phyloP scores from a whole-genome alignment of 805 yeast species.

The Cyberlindnera petersonii region DNA sequence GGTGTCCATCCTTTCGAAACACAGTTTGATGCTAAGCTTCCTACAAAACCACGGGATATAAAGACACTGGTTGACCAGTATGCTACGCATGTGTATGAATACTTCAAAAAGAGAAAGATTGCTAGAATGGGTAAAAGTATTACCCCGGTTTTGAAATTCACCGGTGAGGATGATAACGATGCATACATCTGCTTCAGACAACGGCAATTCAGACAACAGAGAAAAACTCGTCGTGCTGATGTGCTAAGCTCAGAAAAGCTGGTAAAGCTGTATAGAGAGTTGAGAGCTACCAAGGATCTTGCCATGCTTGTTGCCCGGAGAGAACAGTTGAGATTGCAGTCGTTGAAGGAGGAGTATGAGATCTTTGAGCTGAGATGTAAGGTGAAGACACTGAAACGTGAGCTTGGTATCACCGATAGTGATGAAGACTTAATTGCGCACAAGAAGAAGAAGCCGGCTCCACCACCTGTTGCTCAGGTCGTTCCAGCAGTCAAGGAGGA shows the following conservation, averaged over 20 bases:
- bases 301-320: slow-evolving; percentile 69
- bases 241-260: slow-evolving; percentile 83
- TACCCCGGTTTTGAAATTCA: slow-evolving; percentile 70
- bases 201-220: slow-evolving; percentile 90
- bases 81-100: slow-evolving; percentile 68
- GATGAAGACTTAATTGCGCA: slow-evolving; percentile 80
- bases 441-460: slow-evolving; percentile 53
- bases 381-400: slow-evolving; percentile 71
- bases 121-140: slow-evolving; percentile 65
- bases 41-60: slow-evolving; percentile 41
- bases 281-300: slow-evolving; percentile 70
- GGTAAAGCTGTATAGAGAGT: slow-evolving; percentile 66
- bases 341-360: slow-evolving; percentile 56
- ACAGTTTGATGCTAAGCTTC: slow-evolving; percentile 43
- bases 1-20: slow-evolving; percentile 55
- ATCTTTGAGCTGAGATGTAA: slow-evolving; percentile 71
- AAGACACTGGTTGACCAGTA: slow-evolving; percentile 47
- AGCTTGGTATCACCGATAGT: slow-evolving; percentile 72
- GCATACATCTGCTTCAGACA: slow-evolving; percentile 95
- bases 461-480: slow-evolving; percentile 11
- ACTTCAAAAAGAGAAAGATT: slow-evolving; percentile 77
- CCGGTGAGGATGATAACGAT: slow-evolving; percentile 86
- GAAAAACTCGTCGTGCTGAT: slow-evolving; percentile 95
- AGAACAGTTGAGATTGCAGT: slow-evolving; percentile 59
- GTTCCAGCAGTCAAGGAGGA: slow-evolving; percentile 10